Conservation (phyloP, 2,329 filamentous ascomycete genomes). For the Sporothrix pseudoabietina region DNA sequence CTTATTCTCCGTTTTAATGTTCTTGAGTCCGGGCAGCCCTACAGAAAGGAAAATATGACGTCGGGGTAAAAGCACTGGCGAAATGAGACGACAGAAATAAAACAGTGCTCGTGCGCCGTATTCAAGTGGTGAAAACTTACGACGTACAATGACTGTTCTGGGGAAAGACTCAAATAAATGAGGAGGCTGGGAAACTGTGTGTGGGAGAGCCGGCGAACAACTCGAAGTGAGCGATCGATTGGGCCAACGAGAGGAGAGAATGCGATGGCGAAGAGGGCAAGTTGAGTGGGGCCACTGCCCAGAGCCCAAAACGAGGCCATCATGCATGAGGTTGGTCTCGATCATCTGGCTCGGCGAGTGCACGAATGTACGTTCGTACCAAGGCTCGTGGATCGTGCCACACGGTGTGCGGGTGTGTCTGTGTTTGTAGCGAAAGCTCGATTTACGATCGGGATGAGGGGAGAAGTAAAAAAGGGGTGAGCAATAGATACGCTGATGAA, state of each 20-base stretch:
- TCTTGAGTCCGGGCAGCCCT: neutral
- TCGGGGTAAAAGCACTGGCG: neutral
- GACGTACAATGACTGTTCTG: neutral
- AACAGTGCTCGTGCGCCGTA: neutral
- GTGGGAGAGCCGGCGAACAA: neutral
- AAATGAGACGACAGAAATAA: neutral
- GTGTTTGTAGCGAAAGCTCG: neutral
- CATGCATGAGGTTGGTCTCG: slow-evolving; percentile 2
- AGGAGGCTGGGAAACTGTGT: slow-evolving; percentile 15
- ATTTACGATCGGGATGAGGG: neutral
- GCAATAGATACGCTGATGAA: neutral
- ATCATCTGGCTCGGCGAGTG: neutral
- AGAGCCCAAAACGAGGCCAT: neutral
- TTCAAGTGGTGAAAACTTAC: neutral
- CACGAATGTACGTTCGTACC: neutral
- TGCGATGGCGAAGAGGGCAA: neutral
- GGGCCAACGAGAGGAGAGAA: slow-evolving; percentile 6
- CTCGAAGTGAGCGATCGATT: neutral
- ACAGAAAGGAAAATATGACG: neutral
- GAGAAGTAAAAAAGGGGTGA: neutral
- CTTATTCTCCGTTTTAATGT: neutral
- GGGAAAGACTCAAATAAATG: neutral
- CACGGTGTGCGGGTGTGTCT: neutral
- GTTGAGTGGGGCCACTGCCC: slow-evolving; percentile 7
- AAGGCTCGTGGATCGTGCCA: neutral